Percentiles rank a stretch among this genome's conserved stretches.
Evolutionary conservation across 345 rosid species (phyloP).

Genomic region (Moricandia arvensis): DNA sequence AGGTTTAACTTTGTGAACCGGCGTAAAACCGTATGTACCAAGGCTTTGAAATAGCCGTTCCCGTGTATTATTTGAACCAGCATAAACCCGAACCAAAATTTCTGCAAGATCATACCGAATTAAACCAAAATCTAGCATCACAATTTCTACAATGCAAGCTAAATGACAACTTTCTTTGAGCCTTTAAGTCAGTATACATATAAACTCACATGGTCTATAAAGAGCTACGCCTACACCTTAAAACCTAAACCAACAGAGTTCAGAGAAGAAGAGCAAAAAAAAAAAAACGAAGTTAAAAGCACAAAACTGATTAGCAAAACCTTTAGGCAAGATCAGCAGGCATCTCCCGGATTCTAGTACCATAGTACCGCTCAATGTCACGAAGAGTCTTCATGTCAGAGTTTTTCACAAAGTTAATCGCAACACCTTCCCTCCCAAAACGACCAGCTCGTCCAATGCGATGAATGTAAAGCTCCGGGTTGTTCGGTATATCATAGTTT

Average conservation of each 20-base stretch:
- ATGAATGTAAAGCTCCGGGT: slow-evolving; percentile 94
- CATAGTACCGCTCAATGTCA: slow-evolving; percentile 79
- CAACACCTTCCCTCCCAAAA: slow-evolving; percentile 96
- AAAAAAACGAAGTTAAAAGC: neutral
- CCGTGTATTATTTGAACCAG: neutral
- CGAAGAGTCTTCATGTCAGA: slow-evolving; percentile 76
- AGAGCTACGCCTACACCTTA: neutral
- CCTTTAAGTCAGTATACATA: neutral
- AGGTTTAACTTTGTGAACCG: neutral
- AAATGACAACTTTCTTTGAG: neutral
- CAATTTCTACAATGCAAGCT: neutral
- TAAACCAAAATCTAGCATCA: neutral
- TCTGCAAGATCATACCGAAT: neutral
- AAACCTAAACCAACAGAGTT: neutral
- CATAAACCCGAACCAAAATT: neutral
- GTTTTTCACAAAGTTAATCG: slow-evolving; percentile 80
- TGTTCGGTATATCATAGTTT: slow-evolving; percentile 90
- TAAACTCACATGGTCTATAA: neutral
- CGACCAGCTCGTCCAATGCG: slow-evolving; percentile 97
- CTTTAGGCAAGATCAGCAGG: slow-evolving; percentile 70
- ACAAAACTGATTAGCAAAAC: slow-evolving; percentile 11
- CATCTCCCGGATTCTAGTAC: slow-evolving; percentile 84
- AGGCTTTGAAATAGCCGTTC: neutral
- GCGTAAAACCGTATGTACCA: neutral
- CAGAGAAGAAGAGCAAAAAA: neutral